Percentiles rank a stretch among this genome's conserved stretches.
Evolutionary conservation across 225 moss, liverwort and hornwort species (phyloP).

Genomic region (Marchantia polymorpha): DNA sequence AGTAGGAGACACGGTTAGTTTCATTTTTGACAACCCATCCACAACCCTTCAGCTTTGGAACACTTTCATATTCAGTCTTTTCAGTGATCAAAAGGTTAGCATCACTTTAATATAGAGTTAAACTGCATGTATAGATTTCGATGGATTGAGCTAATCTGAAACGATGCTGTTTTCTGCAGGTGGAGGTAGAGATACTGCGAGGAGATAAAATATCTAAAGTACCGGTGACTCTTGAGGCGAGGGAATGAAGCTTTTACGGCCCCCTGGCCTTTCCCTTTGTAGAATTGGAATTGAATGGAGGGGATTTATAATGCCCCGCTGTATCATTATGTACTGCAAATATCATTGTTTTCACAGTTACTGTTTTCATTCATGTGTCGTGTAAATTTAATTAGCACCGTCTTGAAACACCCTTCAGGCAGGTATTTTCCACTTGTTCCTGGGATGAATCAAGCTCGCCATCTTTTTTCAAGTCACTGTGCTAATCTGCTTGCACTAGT

Average conservation of each 20-base stretch:
- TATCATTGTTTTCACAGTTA: not conserved
- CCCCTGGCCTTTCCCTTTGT: not conserved
- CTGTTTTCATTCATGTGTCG: not conserved
- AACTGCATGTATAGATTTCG: too few relatives aligned
- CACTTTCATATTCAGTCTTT: too few relatives aligned
- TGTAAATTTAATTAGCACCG: not conserved
- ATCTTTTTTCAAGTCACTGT: too few relatives aligned
- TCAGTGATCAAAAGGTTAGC: too few relatives aligned
- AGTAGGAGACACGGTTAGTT: slow-evolving; percentile 81
- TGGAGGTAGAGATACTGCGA: slow-evolving; percentile 82
- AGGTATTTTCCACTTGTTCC: too few relatives aligned
- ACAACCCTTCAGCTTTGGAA: too few relatives aligned
- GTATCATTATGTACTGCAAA: slow-evolving; percentile 3
- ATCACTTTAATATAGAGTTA: too few relatives aligned
- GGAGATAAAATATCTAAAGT: slow-evolving; percentile 73
- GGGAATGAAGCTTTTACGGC: slow-evolving; percentile 45
- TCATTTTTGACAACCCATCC: not conserved
- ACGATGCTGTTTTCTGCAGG: slow-evolving; percentile 41
- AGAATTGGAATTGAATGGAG: too few relatives aligned
- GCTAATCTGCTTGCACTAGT: too few relatives aligned
- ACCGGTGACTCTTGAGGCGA: slow-evolving; percentile 78
- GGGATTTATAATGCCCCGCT: not conserved
- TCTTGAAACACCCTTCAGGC: too few relatives aligned
- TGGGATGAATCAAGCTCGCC: too few relatives aligned
- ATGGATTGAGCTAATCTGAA: not conserved